Base-by-base conservation (phyloP, 345 rosid genomes). In the Anacardium occidentale region DNA sequence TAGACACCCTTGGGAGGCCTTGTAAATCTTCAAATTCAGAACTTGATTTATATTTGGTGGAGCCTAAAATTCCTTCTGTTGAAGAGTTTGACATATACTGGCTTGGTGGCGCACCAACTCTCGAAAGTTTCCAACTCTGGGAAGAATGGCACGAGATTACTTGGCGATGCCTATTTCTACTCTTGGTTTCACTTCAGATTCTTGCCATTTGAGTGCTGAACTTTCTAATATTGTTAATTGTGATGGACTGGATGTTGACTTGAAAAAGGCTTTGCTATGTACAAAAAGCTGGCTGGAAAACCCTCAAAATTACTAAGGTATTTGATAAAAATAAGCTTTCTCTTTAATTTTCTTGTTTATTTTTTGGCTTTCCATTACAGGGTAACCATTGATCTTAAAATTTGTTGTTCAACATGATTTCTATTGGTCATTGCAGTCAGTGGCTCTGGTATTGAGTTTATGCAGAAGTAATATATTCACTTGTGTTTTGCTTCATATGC, bases 31-130 rank as follows among this genome's bases (percentile, higher is more conserved):
- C 64, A 17, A 61, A 32, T 1, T 42, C 64, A 44, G 74, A 68
- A 21, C 40, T 68, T 37, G 47, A 20, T 13, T 25, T 14, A 45
- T 75, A 76, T 13, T 7, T 76, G 4, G 25, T 48, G 0, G 62
- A 64, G 2, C 25, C 53, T 22, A 5, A 21, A 37, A 22, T 56
- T 17, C 56, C 62, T 5, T 24, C 22, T 5, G 2, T 2, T 1
- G 44, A 45, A 24, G 53, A 76, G 1, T 64, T 76, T 29, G 59
- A 54, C 3, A 7, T n/a, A n/a, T 76, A 48, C 21, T 76, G 4
- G 54, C 47, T 22, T 76, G 79, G 79, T 76, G 79, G 79, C 21
- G 34, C 17, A 25, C 14, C 1, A 14, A 50, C n/a, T 52, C 25
- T 11, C 25, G 37, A 25, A 48, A 21, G 5, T 76, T 18, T 25